These are phyloP conservation scores for Malus sieversii DNA, from an alignment of 306 rosid genomes.

Conservation along the genomic window DNA sequence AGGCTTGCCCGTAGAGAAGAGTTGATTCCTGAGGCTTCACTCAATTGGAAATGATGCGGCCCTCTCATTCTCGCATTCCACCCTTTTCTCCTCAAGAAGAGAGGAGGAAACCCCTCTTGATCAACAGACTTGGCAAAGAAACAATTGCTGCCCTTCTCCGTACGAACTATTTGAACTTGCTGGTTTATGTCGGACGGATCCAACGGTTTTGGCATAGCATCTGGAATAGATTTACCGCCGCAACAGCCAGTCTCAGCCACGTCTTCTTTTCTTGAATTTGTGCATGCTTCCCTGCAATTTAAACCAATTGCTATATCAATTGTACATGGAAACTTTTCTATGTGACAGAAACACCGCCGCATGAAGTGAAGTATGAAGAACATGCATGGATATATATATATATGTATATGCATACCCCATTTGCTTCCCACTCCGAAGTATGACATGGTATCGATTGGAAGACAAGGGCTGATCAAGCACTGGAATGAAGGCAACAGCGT, in stretches of 20 bases:
- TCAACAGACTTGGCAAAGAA: slow-evolving; percentile 43
- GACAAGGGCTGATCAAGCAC: slow-evolving; percentile 53
- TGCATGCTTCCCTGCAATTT: slow-evolving; percentile 17
- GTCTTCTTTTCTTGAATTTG: slow-evolving; percentile 29
- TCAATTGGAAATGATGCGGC: slow-evolving; percentile 20
- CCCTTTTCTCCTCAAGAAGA: slow-evolving; percentile 28
- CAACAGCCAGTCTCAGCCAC: slow-evolving; percentile 2
- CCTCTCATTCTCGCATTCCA: slow-evolving; percentile 34
- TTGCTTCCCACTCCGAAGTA: slow-evolving; percentile 23
- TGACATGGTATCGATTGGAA: slow-evolving; percentile 56
- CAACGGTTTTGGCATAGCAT: slow-evolving; percentile 21
- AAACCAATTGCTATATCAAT: neutral
- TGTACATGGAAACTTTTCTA: neutral
- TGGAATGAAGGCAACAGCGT: slow-evolving; percentile 46
- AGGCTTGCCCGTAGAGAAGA: slow-evolving; percentile 25
- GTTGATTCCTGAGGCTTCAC: slow-evolving; percentile 49
- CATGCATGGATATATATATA: neutral
- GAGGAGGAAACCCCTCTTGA: slow-evolving; percentile 26
- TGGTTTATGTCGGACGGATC: slow-evolving; percentile 22
- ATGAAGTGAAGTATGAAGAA: neutral
- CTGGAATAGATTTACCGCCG: neutral
- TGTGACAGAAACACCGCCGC: neutral
- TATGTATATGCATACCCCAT: neutral
- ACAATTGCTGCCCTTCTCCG: slow-evolving; percentile 22
- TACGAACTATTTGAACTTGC: slow-evolving; percentile 34